Base-by-base conservation (phyloP, 139 green algal species). In the Trebouxia sp. region DNA sequence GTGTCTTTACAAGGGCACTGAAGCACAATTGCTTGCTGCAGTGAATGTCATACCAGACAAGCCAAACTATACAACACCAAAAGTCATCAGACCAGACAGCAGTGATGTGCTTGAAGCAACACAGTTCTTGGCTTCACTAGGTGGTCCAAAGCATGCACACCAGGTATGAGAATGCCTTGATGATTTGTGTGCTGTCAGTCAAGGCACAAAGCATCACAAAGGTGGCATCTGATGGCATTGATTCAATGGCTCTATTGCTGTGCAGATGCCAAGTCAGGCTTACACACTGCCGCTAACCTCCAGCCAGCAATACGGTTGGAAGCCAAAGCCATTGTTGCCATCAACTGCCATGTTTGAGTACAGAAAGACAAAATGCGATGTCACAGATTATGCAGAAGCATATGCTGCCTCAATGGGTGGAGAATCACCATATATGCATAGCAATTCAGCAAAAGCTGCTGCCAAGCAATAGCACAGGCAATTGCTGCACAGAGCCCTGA, bases 251-350 rank as follows among this genome's bases (percentile, higher is more conserved):
- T 22, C 32, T 24, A 24, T 70, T 24, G 1, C n/a, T 70, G 6
- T 72, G 51, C 81, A 87, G 56, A 32, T 83, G 37, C 89, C 88
- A 5, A 45, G 45, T 10, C 78, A 92, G 43, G 66, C 83, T 0
- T 87, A 82, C 53, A 72, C 78, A 20, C 85, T 93, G 39, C 89
- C 89, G 5, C 45, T 87, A n/a, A 92, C 88, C 12, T 77, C 50
- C 26, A 93, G 87, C 53, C 86, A 87, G 83, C 86, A 92, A 39
- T 91, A 91, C 53, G 89, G 89, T 17, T 92, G 91, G 77, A 88
- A 84, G n/a, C 43, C 37, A n/a, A 75, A 51, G 69, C 50, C 82
- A 30, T 38, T 86, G 41, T 42, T 65, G 32, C 65, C 48, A 51
- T 22, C n/a, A 11, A 69, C 89, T 79, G 78, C 83, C 37, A 87